These are phyloP conservation scores for Ceratonia siliqua DNA, from an alignment of 306 rosid genomes.

Conservation along the genomic window DNA sequence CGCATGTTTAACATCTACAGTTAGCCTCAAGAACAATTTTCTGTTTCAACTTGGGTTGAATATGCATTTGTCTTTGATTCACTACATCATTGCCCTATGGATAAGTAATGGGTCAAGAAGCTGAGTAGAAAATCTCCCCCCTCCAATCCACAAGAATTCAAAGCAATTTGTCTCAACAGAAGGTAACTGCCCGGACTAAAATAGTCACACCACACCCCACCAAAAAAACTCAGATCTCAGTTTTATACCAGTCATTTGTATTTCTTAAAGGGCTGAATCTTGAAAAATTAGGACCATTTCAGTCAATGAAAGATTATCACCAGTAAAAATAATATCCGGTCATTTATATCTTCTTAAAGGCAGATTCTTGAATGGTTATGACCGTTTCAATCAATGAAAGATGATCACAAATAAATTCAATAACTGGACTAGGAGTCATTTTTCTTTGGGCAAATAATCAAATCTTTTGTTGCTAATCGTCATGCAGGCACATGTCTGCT, in stretches of 20 bases:
- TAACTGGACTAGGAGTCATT: background rate
- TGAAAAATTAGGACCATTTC: too few relatives aligned
- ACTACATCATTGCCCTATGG: background rate
- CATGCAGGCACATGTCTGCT: conserved; percentile 1
- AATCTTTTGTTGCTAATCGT: background rate
- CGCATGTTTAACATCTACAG: background rate
- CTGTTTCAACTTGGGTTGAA: background rate
- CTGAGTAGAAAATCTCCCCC: background rate
- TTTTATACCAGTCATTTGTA: too few relatives aligned
- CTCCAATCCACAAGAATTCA: too few relatives aligned
- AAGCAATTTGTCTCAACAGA: too few relatives aligned
- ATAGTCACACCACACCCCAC: too few relatives aligned
- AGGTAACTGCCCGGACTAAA: too few relatives aligned
- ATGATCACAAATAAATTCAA: background rate
- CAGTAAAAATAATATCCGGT: too few relatives aligned
- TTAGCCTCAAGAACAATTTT: background rate
- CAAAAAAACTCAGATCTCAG: too few relatives aligned
- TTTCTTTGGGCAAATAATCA: background rate
- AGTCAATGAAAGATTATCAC: too few relatives aligned
- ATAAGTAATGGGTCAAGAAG: background rate
- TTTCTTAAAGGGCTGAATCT: too few relatives aligned
- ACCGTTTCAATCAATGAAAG: background rate
- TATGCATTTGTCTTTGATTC: background rate
- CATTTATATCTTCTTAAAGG: background rate
- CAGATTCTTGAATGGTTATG: background rate